phyloP scores from a whole-genome alignment of 805 yeast species.

The Yamadazyma kitorensis region DNA sequence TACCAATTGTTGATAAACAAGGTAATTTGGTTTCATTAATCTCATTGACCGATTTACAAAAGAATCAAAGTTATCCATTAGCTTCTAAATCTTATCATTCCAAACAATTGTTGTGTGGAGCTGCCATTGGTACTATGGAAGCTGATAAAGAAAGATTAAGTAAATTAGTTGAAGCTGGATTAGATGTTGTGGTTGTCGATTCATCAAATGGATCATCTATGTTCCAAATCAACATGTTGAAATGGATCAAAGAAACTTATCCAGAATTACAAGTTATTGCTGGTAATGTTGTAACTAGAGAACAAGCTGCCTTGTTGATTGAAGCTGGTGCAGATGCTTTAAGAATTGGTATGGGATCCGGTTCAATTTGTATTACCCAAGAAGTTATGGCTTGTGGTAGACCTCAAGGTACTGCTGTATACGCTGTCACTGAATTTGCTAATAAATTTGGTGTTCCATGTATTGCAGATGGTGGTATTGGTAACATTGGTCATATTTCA shows the following conservation, averaged over 20 bases:
- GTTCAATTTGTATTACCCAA: constrained; percentile 98
- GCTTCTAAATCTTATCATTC: constrained; percentile 93
- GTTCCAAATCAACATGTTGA: constrained; percentile 91
- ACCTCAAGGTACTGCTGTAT: constrained; percentile 99
- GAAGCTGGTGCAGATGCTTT: constrained; percentile 97
- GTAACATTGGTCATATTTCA: constrained; percentile 96
- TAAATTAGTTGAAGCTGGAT: constrained; percentile 89
- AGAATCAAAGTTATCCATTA: constrained; percentile 87
- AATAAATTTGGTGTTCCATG: constrained; percentile 96
- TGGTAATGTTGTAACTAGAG: constrained; percentile 98
- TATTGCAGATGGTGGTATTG: constrained; percentile 99
- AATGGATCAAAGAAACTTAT: constrained; percentile 79
- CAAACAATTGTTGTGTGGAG: constrained; percentile 97
- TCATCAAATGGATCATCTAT: constrained; percentile 97
- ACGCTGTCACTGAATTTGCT: constrained; percentile 90
- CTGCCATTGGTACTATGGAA: constrained; percentile 93
- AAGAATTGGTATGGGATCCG: constrained; percentile 99
- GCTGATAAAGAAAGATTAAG: constrained; percentile 83
- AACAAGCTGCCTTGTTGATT: constrained; percentile 94
- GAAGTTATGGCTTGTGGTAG: constrained; percentile 99
- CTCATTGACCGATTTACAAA: constrained; percentile 95
- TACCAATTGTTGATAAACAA: constrained; percentile 81
- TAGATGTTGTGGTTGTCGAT: constrained; percentile 93
- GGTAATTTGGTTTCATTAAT: constrained; percentile 82
- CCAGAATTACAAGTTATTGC: constrained; percentile 88